phyloP scores from a whole-genome alignment of 2,329 filamentous ascomycete species.

The Phymatotrichopsis omnivora region DNA sequence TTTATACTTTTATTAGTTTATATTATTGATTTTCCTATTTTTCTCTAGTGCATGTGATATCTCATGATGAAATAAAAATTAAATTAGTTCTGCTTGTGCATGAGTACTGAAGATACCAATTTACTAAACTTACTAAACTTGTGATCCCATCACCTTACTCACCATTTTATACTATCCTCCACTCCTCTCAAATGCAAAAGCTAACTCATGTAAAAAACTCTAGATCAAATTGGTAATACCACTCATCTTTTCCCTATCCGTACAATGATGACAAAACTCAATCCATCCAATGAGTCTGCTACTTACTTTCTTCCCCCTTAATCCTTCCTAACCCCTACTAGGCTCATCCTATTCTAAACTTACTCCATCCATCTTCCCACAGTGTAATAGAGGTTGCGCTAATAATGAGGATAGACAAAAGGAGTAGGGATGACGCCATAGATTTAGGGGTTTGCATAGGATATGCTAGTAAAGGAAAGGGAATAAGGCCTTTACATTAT shows the following conservation, averaged over 20 bases:
- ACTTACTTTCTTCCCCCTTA: conserved; percentile 17
- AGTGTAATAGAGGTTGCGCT: background rate
- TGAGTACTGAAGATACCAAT: conserved; percentile 47
- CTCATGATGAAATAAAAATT: conserved; percentile 43
- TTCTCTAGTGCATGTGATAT: conserved; percentile 6
- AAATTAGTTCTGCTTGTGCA: conserved; percentile 56
- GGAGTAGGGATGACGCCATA: conserved; percentile 19
- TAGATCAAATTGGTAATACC: conserved; percentile 29
- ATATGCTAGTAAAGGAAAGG: conserved; percentile 5
- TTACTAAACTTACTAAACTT: conserved; percentile 46
- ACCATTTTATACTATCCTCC: conserved; percentile 7
- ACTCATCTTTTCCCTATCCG: conserved; percentile 10
- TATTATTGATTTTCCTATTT: conserved; percentile 3
- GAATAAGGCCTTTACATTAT: conserved; percentile 12
- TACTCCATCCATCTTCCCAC: conserved; percentile 14
- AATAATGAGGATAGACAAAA: background rate
- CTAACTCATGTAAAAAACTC: conserved; percentile 24
- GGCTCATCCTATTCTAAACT: conserved; percentile 13
- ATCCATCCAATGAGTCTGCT: conserved; percentile 50
- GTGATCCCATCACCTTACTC: conserved; percentile 7
- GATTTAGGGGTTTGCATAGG: conserved; percentile 1
- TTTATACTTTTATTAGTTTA: background rate
- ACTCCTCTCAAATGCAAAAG: conserved; percentile 10
- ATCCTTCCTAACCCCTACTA: too few relatives aligned
- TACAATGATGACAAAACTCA: conserved; percentile 51